Percentiles rank a stretch among this genome's conserved stretches.
phyloP scores from a whole-genome alignment of 495 filamentous ascomycete species.

The Achaetomiella virescens region DNA sequence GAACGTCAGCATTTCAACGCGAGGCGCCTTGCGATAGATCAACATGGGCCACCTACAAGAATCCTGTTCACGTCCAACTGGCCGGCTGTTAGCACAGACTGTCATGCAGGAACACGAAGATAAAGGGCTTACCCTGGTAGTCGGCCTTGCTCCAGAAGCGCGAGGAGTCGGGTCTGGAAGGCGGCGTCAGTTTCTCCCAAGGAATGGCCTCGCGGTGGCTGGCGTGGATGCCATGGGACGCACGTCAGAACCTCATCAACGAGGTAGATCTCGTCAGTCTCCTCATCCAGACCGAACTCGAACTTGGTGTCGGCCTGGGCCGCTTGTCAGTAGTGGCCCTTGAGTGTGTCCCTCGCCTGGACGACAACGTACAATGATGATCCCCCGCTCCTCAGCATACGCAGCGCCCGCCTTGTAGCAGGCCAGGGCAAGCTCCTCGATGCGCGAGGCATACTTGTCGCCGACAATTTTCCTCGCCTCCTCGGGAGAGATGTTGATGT shows the following conservation, averaged over 20 bases:
- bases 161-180: conserved; percentile 54
- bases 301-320: conserved; percentile 52
- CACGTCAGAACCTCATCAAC: conserved; percentile 85
- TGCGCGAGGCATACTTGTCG: conserved; percentile 61
- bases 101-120: too few relatives aligned
- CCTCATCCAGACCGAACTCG: conserved; percentile 63
- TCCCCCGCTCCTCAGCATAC: conserved; percentile 71
- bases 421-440: conserved; percentile 64
- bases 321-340: neutral
- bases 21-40: neutral
- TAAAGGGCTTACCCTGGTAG: conserved; percentile 43
- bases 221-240: neutral
- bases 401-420: conserved; percentile 68
- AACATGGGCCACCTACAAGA: neutral
- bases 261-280: conserved; percentile 69
- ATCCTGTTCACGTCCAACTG: conserved; percentile 59
- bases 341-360: neutral
- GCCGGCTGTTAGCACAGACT: neutral
- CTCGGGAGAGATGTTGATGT: conserved; percentile 84
- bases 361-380: conserved; percentile 58
- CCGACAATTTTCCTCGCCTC: conserved; percentile 67
- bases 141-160: conserved; percentile 79
- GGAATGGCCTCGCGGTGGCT: too few relatives aligned
- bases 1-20: neutral
- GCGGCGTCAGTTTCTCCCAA: neutral